Evolutionary conservation across 1,284 basidiomycete genomes (phyloP).

Genomic region (Tylopilus sp.): DNA sequence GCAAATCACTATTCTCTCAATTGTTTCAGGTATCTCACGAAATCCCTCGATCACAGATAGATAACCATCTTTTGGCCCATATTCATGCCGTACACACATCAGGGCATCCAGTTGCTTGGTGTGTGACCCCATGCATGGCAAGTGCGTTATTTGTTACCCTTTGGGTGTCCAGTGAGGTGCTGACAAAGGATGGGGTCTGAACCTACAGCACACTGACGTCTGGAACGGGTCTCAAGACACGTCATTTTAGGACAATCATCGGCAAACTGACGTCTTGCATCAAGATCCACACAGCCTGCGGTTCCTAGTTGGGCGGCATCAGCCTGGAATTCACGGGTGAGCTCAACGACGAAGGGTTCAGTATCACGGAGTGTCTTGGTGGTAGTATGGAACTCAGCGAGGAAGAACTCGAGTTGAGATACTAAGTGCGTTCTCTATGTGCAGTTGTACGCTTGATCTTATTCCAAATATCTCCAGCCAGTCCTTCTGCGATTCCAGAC

Average conservation of each 20-base stretch:
- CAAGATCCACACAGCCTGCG: constrained; percentile 79
- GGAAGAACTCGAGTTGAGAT: constrained; percentile 77
- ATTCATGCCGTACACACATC: constrained; percentile 88
- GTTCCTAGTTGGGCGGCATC: constrained; percentile 91
- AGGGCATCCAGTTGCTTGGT: constrained; percentile 91
- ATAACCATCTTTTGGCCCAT: constrained; percentile 81
- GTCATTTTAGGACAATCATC: constrained; percentile 93
- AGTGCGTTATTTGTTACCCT: constrained; percentile 61
- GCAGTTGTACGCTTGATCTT: not conserved
- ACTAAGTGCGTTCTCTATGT: constrained; percentile 63
- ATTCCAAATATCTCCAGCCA: constrained; percentile 35
- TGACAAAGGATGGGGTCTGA: not conserved
- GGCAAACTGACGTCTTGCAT: constrained; percentile 88
- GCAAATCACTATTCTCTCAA: constrained; percentile 48
- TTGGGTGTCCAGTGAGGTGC: not conserved
- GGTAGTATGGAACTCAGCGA: constrained; percentile 86
- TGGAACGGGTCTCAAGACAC: constrained; percentile 84
- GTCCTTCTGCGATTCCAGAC: constrained; percentile 86
- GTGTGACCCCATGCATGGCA: constrained; percentile 98
- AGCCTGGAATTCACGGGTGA: constrained; percentile 98
- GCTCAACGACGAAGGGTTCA: constrained; percentile 92
- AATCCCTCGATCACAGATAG: constrained; percentile 62
- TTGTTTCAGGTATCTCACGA: not conserved
- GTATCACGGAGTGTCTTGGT: constrained; percentile 88
- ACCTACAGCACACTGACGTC: constrained; percentile 81